Evolutionary conservation across 306 rosid species (phyloP), one percentile per base, ranked within the genome.

Genomic region (Gastrolobium villosum): DNA sequence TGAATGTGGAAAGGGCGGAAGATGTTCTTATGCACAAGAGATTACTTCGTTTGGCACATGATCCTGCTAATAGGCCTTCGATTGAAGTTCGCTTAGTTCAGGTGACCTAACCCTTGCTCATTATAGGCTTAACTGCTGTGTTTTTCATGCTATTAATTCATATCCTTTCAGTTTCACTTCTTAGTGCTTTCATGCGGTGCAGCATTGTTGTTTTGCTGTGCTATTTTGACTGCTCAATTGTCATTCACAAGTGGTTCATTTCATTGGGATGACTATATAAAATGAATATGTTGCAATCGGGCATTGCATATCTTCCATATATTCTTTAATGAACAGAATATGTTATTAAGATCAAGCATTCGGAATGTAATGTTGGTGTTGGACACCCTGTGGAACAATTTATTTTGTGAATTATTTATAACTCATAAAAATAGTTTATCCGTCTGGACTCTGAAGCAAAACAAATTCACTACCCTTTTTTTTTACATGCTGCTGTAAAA

Each of bases 1-100:
- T 96, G 84, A 96, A 96, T 80, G 97, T 90, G 62, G 97, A 96
- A 86, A 96, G 99, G 81, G 96, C 99, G 3, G 94, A 82, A 35
- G 99, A 96, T 85, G 99, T 96, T 88, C 96, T 96, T 63, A 84
- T 91, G 93, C 99, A 96, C 79, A 93, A 90, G 82, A 89, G 97
- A 60, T 85, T 96, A 72, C 77, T 96, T 79, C 97, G 87, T 81
- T 79, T 83, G 89, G 98, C 98, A 10, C 93, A 87, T 40, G 95
- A 91, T 90, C 98, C 98, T 45, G 89, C 88, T 76, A 87, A 86
- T 74, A 86, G 93, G 79, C 99, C 97, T 68, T 96, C 98, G 10
- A 91, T 96, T 65, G 99, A 93, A 89, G 91, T 96, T 81, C 97
- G 97, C 53, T 92, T 96, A 13, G 99, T 96, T 8, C 99, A 96